Conservation (phyloP, 208 protist species). For the Crithidia fasciculata region DNA sequence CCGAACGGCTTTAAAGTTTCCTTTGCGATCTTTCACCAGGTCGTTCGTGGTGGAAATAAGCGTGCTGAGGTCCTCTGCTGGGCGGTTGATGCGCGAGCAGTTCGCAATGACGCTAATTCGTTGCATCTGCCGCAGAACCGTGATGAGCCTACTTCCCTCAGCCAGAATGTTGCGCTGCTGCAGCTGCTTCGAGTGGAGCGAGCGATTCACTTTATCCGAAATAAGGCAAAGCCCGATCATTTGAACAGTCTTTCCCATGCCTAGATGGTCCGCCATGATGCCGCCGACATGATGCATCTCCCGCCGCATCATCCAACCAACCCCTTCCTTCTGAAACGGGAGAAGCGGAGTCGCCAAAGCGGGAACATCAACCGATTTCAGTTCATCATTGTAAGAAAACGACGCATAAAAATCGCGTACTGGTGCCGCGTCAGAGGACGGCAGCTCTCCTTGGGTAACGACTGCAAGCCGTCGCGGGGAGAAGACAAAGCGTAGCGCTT, state of each 20-base stretch:
- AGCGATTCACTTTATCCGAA: conserved; percentile 62
- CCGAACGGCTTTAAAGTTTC: conserved; percentile 38
- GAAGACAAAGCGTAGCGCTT: conserved; percentile 27
- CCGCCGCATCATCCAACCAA: conserved; percentile 89
- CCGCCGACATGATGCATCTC: conserved; percentile 81
- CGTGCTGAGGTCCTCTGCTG: conserved; percentile 56
- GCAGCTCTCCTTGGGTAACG: conserved; percentile 44
- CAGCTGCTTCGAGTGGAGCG: conserved; percentile 33
- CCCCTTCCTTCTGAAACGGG: conserved; percentile 91
- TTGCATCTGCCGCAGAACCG: conserved; percentile 84
- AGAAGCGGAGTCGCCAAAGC: conserved; percentile 70
- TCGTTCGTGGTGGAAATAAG: conserved; percentile 56
- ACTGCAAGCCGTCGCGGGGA: conserved; percentile 27
- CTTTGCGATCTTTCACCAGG: conserved; percentile 26
- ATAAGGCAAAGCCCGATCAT: conserved; percentile 91
- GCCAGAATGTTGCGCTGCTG: conserved; percentile 39
- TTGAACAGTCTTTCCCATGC: conserved; percentile 93
- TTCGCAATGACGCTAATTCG: conserved; percentile 83
- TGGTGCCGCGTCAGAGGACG: conserved; percentile 53
- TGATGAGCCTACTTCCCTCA: conserved; percentile 69
- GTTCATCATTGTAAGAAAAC: conserved; percentile 72
- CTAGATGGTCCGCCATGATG: conserved; percentile 92
- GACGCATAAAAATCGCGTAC: conserved; percentile 87
- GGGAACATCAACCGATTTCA: conserved; percentile 69
- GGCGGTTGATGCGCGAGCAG: conserved; percentile 85